Conservation (phyloP, 139 green algal genomes). For the Monoraphidium neglectum region DNA sequence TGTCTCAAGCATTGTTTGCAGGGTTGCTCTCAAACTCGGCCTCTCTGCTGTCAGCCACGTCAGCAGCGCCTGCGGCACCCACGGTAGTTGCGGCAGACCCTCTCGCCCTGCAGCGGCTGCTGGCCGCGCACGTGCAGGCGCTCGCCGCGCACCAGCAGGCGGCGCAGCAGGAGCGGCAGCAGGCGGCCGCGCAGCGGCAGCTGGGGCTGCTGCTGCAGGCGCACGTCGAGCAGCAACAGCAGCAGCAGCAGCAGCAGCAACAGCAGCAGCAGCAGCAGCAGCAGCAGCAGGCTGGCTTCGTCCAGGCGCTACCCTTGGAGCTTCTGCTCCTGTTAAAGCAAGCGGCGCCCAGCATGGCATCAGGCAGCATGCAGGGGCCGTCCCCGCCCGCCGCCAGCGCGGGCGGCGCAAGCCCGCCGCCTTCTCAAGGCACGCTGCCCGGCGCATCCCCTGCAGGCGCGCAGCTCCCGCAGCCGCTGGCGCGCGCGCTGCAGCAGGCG, state of each 20-base stretch:
- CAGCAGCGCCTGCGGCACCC: slow-evolving; percentile 2
- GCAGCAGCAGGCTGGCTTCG: neutral
- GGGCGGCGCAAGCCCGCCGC: no score
- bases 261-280: neutral
- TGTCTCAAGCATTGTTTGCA: no score
- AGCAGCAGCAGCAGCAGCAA: slow-evolving; percentile 26
- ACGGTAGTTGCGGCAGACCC: neutral
- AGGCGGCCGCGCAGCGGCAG: slow-evolving; percentile 7
- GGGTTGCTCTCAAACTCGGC: no score
- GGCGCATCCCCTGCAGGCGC: no score
- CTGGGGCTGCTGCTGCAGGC: slow-evolving; percentile 22
- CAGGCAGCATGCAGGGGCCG: no score
- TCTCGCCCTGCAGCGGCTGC: slow-evolving; percentile 8
- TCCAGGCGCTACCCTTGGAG: neutral
- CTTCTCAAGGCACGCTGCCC: no score
- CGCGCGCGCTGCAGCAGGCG: no score
- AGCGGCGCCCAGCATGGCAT: no score
- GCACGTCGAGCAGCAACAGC: slow-evolving; percentile 20
- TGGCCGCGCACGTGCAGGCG: neutral
- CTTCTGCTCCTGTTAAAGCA: no score
- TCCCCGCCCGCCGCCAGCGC: no score
- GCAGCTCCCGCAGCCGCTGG: no score
- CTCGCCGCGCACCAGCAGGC: neutral
- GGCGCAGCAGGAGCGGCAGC: slow-evolving; percentile 20
- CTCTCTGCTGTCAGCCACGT: no score